Conservation (phyloP, 164 flowering plant genomes). For the Piper longum region DNA sequence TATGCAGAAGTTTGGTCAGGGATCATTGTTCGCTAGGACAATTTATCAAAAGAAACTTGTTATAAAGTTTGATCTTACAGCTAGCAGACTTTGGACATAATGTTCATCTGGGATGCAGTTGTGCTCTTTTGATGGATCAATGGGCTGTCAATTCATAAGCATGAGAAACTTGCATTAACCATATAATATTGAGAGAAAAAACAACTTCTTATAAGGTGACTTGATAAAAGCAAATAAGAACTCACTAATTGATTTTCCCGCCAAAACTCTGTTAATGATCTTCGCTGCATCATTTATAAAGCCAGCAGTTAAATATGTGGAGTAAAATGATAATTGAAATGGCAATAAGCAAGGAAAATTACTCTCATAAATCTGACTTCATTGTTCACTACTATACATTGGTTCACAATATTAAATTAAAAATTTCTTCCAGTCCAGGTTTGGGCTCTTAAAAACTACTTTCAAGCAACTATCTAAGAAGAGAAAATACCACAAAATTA, state of each 20-base stretch:
- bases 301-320: background rate
- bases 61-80: no score
- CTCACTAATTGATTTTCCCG: constrained; percentile 76
- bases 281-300: constrained; percentile 46
- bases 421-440: no score
- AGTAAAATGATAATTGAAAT: no score
- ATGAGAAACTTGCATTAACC: background rate
- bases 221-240: background rate
- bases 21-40: no score
- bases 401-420: no score
- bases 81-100: constrained; percentile 82
- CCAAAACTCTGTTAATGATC: constrained; percentile 94
- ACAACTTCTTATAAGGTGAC: background rate
- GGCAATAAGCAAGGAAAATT: background rate
- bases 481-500: no score
- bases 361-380: no score
- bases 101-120: constrained; percentile 99
- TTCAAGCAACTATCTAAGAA: no score
- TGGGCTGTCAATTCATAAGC: constrained; percentile 38
- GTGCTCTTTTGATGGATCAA: constrained; percentile 64
- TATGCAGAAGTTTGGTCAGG: no score
- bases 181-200: background rate
- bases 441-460: no score
- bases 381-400: no score
- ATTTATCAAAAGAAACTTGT: no score